phyloP scores from a whole-genome alignment of 75 land plant species.

The Cryptomeria japonica region DNA sequence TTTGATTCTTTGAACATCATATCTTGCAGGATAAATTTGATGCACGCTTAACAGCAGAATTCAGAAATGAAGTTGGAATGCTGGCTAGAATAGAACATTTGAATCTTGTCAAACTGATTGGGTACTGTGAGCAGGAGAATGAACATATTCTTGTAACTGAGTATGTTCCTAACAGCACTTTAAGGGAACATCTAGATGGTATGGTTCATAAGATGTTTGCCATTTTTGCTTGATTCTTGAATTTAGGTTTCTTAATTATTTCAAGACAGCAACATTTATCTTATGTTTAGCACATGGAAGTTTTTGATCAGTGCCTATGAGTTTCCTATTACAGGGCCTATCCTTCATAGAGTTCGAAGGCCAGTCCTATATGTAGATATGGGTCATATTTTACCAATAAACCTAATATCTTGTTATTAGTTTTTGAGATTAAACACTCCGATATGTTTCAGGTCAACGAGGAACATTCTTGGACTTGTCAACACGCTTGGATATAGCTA shows the following conservation, averaged over 20 bases:
- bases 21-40: constrained; percentile 65
- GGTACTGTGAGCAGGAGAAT: constrained; percentile 70
- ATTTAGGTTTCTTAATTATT: not conserved
- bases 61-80: constrained; percentile 81
- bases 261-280: not conserved
- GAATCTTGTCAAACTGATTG: constrained; percentile 83
- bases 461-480: constrained; percentile 70
- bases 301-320: not conserved
- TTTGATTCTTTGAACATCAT: not conserved
- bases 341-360: not conserved
- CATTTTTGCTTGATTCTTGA: not conserved
- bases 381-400: not conserved
- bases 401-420: not conserved
- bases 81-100: constrained; percentile 80
- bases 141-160: constrained; percentile 86
- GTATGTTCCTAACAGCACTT: constrained; percentile 86
- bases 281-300: not conserved
- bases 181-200: constrained; percentile 95
- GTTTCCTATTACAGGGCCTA: not conserved
- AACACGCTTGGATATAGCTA: constrained; percentile 78
- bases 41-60: constrained; percentile 54
- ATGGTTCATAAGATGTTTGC: constrained; percentile 12
- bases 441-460: constrained; percentile 39
- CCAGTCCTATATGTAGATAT: not conserved
- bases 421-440: not conserved